Conservation (phyloP, 345 rosid genomes). For the Eucalyptus erythrocorys region DNA sequence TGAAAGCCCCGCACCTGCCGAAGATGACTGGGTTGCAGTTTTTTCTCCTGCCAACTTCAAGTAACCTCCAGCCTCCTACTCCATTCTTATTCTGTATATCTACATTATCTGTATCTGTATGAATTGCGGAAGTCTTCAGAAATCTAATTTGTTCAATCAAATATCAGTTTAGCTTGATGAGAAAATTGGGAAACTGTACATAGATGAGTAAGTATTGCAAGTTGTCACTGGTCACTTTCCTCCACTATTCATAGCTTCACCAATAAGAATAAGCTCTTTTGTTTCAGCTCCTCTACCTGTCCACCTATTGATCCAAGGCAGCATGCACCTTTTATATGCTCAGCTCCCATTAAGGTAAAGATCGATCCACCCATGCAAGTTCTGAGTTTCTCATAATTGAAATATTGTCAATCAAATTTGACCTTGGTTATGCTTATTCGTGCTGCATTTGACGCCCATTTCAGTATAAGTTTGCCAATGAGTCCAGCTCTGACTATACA, state of each 20-base stretch:
- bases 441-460: neutral
- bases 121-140: neutral
- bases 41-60: conserved; percentile 16
- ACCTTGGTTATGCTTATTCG: neutral
- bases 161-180: neutral
- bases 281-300: conserved; percentile 45
- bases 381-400: neutral
- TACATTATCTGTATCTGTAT: neutral
- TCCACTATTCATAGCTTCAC: neutral
- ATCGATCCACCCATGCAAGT: neutral
- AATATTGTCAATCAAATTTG: neutral
- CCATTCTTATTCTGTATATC: neutral
- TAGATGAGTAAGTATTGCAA: neutral
- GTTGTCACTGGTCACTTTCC: neutral
- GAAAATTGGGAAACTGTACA: neutral
- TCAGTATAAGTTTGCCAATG: conserved; percentile 61
- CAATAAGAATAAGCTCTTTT: neutral
- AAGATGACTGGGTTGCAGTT: conserved; percentile 11
- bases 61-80: neutral
- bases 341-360: conserved; percentile 83
- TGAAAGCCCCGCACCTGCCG: neutral
- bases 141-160: neutral
- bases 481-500: conserved; percentile 27
- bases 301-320: conserved; percentile 25
- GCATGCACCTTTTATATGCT: conserved; percentile 53